Base-by-base conservation (phyloP, 225 moss, liverwort and hornwort genomes). In the Asterella californica region DNA sequence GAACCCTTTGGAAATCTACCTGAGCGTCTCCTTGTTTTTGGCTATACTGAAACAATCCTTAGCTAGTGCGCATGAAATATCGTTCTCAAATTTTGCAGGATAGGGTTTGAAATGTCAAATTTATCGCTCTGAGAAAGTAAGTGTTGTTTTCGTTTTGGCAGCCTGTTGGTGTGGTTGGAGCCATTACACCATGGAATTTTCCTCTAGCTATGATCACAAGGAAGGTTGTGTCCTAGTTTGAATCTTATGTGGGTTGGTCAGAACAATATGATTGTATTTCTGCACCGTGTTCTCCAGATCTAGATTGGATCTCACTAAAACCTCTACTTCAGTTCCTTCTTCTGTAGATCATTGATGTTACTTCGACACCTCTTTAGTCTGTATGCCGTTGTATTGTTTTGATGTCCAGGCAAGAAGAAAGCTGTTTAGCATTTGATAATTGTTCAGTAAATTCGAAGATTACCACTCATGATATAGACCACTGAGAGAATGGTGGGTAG, bases 141-240 rank as follows among this genome's bases (percentile, higher is more conserved):
- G n/a, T 29, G 14, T 48, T 29, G 14, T 48, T 47, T 9, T 74
- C 59, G 59, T 24, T 59, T 60, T 87, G 84, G 83, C 93, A 99
- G 99, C 86, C 99, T 61, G 89, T 99, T 76, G 99, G 99, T 61
- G 99, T 99, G 47, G 99, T 99, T 29, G 99, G 99, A 76, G 92
- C 95, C 49, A 91, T 99, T 74, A 99, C 99, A 46, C 99, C 99
- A 57, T 99, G 99, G 99, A 99, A 99, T 88, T 99, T 99, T 75
- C 99, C 99, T 25, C 88, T 93, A 77, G 99, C 95, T 48, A 99
- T 99, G 99, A 92, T 99, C 76, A 99, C 99, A 67, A 92, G 99
- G 83, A 99, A 99, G 99, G 97, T 96, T 70, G 30, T 49, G n/a
- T 36, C 30, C 46, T 66, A n/a, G 15, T 30, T 36, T 30, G 47